These are phyloP conservation scores for Trichodelitschia bisporula DNA, from an alignment of 495 filamentous ascomycete species.

Conservation along the genomic window DNA sequence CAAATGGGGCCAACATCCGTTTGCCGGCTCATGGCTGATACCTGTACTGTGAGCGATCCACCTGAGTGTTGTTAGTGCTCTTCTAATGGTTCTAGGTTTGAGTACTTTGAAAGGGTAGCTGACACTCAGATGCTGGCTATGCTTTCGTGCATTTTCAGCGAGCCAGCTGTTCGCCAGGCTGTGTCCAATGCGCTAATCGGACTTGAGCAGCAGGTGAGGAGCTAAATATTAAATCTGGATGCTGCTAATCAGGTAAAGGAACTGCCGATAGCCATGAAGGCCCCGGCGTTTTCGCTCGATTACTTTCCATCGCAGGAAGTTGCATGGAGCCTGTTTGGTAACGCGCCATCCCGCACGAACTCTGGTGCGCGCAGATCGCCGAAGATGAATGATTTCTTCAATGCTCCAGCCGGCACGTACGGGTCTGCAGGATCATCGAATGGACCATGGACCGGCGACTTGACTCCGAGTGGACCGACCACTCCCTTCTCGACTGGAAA, in stretches of 20 bases:
- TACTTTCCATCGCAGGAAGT: conserved; percentile 41
- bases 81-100: too few species aligned
- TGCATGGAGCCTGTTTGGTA: conserved; percentile 23
- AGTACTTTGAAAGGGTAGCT: conserved; percentile 51
- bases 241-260: too few species aligned
- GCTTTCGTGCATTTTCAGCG: conserved; percentile 70
- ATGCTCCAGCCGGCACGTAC: conserved; percentile 28
- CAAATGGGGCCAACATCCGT: conserved; percentile 67
- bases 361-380: conserved; percentile 23
- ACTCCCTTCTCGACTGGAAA: conserved; percentile 34
- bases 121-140: conserved; percentile 91
- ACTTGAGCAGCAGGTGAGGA: conserved; percentile 20
- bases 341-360: conserved; percentile 7
- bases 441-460: conserved; percentile 18
- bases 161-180: conserved; percentile 19
- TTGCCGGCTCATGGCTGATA: conserved; percentile 53
- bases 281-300: conserved; percentile 37
- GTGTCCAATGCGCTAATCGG: conserved; percentile 10
- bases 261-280: conserved; percentile 37
- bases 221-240: too few species aligned
- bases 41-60: too few species aligned
- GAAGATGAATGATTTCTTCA: too few species aligned
- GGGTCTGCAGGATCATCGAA: conserved; percentile 36
- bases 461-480: conserved; percentile 16
- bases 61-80: too few species aligned